phyloP scores from a whole-genome alignment of 2,329 filamentous ascomycete genomes.

The Tolypocladium cylindrosporum region DNA sequence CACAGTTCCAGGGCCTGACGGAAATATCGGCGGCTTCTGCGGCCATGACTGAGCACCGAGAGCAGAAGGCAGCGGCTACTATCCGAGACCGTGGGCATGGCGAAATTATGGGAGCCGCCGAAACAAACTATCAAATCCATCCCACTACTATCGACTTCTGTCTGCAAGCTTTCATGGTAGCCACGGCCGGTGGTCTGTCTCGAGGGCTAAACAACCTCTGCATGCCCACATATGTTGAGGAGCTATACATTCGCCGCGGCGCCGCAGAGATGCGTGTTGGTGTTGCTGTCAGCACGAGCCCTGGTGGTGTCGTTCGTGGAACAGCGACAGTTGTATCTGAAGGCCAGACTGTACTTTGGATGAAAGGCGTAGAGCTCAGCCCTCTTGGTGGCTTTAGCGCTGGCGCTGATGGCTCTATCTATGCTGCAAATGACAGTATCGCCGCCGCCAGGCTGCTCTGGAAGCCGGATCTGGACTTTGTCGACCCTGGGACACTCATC shows the following conservation, averaged over 20 bases:
- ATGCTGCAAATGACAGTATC: neutral
- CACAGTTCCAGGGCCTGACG: neutral
- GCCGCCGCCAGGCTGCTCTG: neutral
- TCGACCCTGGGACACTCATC: neutral
- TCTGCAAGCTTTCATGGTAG: slow-evolving; percentile 1
- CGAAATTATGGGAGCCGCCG: neutral
- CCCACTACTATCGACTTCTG: slow-evolving; percentile 6
- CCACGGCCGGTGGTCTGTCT: neutral
- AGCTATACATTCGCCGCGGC: slow-evolving; percentile 2
- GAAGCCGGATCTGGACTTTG: neutral
- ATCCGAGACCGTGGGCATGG: neutral
- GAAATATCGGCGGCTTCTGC: neutral
- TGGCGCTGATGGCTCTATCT: neutral
- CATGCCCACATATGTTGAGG: neutral
- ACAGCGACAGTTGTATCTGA: neutral
- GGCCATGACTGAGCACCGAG: neutral
- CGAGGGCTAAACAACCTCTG: neutral
- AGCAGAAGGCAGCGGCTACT: neutral
- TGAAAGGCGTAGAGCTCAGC: neutral
- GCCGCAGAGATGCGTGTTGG: neutral
- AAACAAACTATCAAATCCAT: slow-evolving; percentile 5
- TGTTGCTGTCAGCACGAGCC: neutral
- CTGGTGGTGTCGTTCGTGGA: neutral
- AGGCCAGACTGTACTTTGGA: neutral
- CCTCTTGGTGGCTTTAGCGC: neutral